Evolutionary conservation across 2,329 filamentous ascomycete species (phyloP), one percentile per base, ranked within the genome.

Genomic region (Metarhizium sp.): DNA sequence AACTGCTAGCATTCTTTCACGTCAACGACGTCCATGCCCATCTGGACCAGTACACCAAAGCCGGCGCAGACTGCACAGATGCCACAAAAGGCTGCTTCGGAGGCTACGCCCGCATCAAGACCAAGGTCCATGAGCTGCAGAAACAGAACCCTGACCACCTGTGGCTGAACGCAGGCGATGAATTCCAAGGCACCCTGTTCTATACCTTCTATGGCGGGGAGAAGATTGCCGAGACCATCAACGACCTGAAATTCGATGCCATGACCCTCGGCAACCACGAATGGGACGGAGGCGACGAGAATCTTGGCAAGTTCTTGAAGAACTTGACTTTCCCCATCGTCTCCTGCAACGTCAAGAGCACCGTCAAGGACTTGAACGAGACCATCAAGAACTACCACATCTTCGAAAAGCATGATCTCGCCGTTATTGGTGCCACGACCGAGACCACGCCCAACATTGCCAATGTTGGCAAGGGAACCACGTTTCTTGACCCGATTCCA

Each of bases 261-360:
- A 86, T 87, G 83, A 86, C 83, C 0, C 70, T 86, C 2, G 82
- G 83, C 16, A 86, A 86, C 69, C 82, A 86, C 62, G 84, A 86
- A 66, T 87, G 83, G 64, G 84, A 87, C 60, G 79, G 75, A 5
- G 84, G 84, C 43, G 82, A 86, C 56, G 81, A 85, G 54, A 69
- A 78, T 66, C 75, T 87, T 0, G 84, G 81, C 47, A 73, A 77
- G 30, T 87, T 86, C 62, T 67, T 87, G 40, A 68, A 75, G 53
- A 86, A 86, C 63, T 65, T 87, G 54, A 86, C 81, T 0, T 86
- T 87, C 63, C 84, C 84, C 3, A 72, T 86, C 57, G 71, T 86
- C 43, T 81, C 79, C 20, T 81, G 82, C 60, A 87, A 87, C 60
- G 78, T 87, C 59, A 69, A 79, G 57, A 84, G 81, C n/a, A 75